Evolutionary conservation across 305 asterid genomes (phyloP), one percentile per base, ranked within the genome.

Genomic region (Fraxinus sp.): DNA sequence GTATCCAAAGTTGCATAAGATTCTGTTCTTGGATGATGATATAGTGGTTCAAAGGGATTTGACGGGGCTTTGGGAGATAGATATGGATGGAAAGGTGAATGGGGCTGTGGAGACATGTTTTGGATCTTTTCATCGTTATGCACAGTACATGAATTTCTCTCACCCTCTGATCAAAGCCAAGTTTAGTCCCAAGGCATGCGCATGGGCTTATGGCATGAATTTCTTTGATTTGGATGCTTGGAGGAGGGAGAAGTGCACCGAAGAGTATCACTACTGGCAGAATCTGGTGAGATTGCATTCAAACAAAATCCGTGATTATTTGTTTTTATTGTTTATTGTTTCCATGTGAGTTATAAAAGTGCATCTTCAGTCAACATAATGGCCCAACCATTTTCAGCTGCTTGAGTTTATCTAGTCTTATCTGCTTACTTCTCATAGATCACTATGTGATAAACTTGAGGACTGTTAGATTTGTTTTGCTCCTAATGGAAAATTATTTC

Each of bases 121-220:
- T 84, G 95, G 94, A 76, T 89, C 93, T 16, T 93, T 93, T 78
- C 96, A 93, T 83, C 92, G 97, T 2, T 93, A 89, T 87, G 95
- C 94, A 20, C 95, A 90, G 68, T 93, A 93, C 83, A 91, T 93
- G 92, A 91, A 93, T 83, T 93, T 93, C 89, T 90, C 96, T 35
- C 94, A 93, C 85, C 97, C 96, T 41, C 84, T 90, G 84, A 93
- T 91, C 84, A 89, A 88, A 73, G 90, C 88, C 76, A 91, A 87
- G 86, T 93, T 93, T 86, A 90, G 92, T 78, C 96, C 97, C 79
- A 90, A 90, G 87, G 95, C 97, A 11, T 93, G 96, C 74, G 97
- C 94, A 20, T 93, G 97, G 97, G 97, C 97, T 83, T 93, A 90
- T 80, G 97, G 96, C 66, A 93, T 93, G 97, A 93, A 93, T 76